These are phyloP conservation scores for Leucaena leucocephala DNA, from an alignment of 306 rosid genomes.

Conservation along the genomic window DNA sequence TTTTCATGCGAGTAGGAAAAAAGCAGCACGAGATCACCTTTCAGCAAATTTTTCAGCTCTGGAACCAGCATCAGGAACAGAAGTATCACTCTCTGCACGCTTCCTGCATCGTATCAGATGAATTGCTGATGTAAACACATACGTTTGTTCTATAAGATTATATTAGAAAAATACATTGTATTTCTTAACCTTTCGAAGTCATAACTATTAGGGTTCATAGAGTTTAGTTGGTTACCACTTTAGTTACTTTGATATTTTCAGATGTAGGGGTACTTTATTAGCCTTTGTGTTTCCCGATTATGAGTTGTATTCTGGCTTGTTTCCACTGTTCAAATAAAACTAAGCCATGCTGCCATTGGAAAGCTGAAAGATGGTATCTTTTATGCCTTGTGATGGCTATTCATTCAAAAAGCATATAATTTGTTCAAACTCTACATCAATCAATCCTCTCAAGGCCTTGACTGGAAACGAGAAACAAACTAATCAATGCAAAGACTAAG, in stretches of 20 bases:
- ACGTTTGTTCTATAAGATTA: constrained; percentile 4
- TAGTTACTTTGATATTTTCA: neutral
- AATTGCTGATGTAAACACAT: constrained; percentile 18
- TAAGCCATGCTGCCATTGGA: constrained; percentile 14
- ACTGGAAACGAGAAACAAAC: neutral
- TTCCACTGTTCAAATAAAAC: neutral
- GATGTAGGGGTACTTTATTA: neutral
- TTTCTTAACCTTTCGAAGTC: neutral
- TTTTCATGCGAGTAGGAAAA: constrained; percentile 7
- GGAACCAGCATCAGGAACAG: constrained; percentile 71
- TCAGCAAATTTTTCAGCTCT: constrained; percentile 80
- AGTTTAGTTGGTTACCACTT: neutral
- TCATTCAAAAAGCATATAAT: constrained; percentile 6
- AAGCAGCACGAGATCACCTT: constrained; percentile 47
- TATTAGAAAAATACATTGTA: neutral
- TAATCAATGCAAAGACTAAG: neutral
- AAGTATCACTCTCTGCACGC: constrained; percentile 76
- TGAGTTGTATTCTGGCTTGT: neutral
- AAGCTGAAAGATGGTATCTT: neutral
- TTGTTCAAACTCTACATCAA: neutral
- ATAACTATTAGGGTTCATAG: neutral
- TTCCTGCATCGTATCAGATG: constrained; percentile 51
- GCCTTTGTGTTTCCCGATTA: neutral
- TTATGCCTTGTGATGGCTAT: constrained; percentile 4
- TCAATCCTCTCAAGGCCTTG: constrained; percentile 6